Evolutionary conservation across 352 stramenopile genomes (phyloP), one percentile per base, ranked within the genome.

Genomic region (Phytophthora multivora): DNA sequence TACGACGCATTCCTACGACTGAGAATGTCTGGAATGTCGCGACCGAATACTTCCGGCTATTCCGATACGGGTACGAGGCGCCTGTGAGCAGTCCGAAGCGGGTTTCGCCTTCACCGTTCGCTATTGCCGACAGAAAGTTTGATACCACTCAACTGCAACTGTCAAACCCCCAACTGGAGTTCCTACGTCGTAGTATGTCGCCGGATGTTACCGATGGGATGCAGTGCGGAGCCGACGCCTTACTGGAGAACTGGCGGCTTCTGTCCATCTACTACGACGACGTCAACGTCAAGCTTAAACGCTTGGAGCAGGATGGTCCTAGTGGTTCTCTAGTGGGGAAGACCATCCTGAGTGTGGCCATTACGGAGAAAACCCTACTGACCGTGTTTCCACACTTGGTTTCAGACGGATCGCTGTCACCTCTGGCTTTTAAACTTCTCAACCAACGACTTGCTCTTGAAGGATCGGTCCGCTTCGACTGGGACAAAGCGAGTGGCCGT

Each of bases 351-450:
- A 43, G 33, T 11, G 21, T 62, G 3, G 69, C 56, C 6, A 48
- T 75, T 16, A 61, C 66, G 0, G 19, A 53, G 12, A 51, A 47
- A 21, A 65, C 66, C 10, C 18, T 75, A 10, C 46, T 16, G 8
- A 18, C 52, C 10, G 40, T 59, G 13, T 75, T 52, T 13, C 61
- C 51, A 3, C 62, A 71, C 36, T 28, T 74, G 39, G 11, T 56
- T 10, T 10, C 40, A 16, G 3, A 5, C 2, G 9, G 4, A 13
- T 21, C 12, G 25, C 46, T n/a, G n/a, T n/a, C n/a, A n/a, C n/a
- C 2, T 0, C 46, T 45, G 33, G 11, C 5, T 11, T 15, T 7
- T 15, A 30, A 35, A n/a, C 48, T 23, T 7, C 28, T 36, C 10
- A 25, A 26, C 10, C 10, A 23, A 7, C n/a, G 26, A 13, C 2